Evolutionary conservation across 192 early-diverging fungal species (phyloP).

Genomic region (Oehlia diaphana): DNA sequence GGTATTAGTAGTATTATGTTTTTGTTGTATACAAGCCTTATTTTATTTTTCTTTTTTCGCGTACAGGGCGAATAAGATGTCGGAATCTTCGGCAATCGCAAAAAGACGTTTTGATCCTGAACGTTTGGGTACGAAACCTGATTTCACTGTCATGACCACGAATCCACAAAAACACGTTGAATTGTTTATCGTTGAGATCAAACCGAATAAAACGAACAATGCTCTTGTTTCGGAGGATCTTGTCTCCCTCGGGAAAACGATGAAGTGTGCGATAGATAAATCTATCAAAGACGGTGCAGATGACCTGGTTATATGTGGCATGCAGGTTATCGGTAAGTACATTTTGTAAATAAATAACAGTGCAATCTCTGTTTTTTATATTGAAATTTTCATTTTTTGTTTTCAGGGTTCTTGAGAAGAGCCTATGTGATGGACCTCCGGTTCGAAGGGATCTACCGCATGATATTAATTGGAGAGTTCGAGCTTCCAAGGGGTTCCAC

Average conservation of each 20-base stretch:
- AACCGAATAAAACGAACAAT: constrained; percentile 2
- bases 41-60: constrained; percentile 6
- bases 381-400: constrained; percentile 18
- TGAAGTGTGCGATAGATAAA: constrained; percentile 21
- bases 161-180: constrained; percentile 16
- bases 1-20: too few species aligned
- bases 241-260: constrained; percentile 12
- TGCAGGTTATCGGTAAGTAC: constrained; percentile 23
- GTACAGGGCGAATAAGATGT: constrained; percentile 25
- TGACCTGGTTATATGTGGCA: constrained; percentile 22
- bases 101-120: constrained; percentile 16
- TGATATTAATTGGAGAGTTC: constrained; percentile 29
- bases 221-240: constrained; percentile 11
- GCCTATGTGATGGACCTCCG: constrained; percentile 24
- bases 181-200: constrained; percentile 20
- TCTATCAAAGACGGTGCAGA: constrained; percentile 15
- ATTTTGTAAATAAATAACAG: background rate
- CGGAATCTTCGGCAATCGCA: constrained; percentile 1
- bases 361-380: background rate
- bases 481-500: constrained; percentile 18
- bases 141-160: constrained; percentile 19
- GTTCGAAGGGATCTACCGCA: constrained; percentile 20
- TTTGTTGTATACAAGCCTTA: background rate
- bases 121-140: constrained; percentile 11
- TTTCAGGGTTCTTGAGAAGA: constrained; percentile 25